Conservation (phyloP, 2,329 filamentous ascomycete species). For the Ambrosiella beaveri region DNA sequence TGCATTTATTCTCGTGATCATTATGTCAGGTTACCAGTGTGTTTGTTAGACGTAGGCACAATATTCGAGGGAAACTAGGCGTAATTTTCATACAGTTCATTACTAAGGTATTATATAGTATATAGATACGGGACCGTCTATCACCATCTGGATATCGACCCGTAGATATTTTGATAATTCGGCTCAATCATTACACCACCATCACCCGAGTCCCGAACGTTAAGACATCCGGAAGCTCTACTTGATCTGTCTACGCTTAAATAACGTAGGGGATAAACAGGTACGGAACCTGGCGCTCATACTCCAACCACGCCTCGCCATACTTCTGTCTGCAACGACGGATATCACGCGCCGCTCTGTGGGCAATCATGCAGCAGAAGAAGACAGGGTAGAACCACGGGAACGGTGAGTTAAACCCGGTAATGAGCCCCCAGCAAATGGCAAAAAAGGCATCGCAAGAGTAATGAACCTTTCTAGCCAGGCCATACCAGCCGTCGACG, state of each 20-base stretch:
- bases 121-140: neutral
- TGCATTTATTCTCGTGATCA: no score
- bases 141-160: neutral
- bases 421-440: conserved; percentile 33
- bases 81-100: neutral
- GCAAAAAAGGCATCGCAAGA: conserved; percentile 33
- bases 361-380: conserved; percentile 65
- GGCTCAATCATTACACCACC: no score
- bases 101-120: neutral
- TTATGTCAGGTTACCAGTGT: no score
- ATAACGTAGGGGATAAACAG: conserved; percentile 51
- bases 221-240: no score
- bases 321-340: conserved; percentile 64
- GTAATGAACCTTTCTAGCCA: conserved; percentile 47
- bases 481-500: conserved; percentile 70
- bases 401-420: conserved; percentile 47
- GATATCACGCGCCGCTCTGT: conserved; percentile 63
- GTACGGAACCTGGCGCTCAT: conserved; percentile 62
- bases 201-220: no score
- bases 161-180: neutral
- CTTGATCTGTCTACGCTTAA: neutral
- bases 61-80: neutral
- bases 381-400: conserved; percentile 85
- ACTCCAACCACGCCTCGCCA: conserved; percentile 65
- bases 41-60: no score